Percentiles rank a stretch among this genome's conserved stretches.
These are phyloP conservation scores for Trametes cubensis DNA, from an alignment of 768 basidiomycete species.

Conservation along the genomic window DNA sequence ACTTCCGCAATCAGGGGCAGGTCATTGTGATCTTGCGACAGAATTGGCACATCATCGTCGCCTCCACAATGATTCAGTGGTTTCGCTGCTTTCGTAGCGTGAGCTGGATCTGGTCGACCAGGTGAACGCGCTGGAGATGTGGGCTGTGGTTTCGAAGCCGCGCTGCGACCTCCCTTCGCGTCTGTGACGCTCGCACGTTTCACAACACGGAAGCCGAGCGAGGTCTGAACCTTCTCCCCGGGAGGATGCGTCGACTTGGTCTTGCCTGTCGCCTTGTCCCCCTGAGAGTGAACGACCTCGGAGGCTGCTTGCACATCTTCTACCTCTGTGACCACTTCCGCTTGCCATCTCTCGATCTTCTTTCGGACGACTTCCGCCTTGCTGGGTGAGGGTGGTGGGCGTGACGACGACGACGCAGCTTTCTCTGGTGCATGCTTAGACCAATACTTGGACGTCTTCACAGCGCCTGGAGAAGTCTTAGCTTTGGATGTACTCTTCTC, in stretches of 20 bases:
- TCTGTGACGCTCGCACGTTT: slow-evolving; percentile 34
- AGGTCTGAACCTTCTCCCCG: slow-evolving; percentile 27
- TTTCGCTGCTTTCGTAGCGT: not conserved
- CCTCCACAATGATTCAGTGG: not conserved
- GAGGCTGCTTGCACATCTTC: slow-evolving; percentile 3
- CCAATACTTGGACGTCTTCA: slow-evolving; percentile 28
- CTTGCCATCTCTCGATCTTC: slow-evolving; percentile 43
- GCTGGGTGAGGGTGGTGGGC: not conserved
- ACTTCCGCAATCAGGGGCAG: slow-evolving; percentile 38
- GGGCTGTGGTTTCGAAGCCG: slow-evolving; percentile 9
- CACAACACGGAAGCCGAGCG: slow-evolving; percentile 48
- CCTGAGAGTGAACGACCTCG: not conserved
- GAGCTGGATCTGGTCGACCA: not conserved
- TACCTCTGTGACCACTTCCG: slow-evolving; percentile 22
- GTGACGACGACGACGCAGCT: not conserved
- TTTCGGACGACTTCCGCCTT: slow-evolving; percentile 37
- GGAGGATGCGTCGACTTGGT: not conserved
- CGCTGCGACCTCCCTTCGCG: slow-evolving; percentile 17
- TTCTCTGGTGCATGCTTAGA: slow-evolving; percentile 1
- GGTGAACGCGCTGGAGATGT: slow-evolving; percentile 3
- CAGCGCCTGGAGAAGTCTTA: not conserved
- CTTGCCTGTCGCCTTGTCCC: slow-evolving; percentile 20
- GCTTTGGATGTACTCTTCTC: not conserved
- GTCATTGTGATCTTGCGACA: not conserved
- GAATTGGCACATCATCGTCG: not conserved